Conservation (phyloP, 2,329 filamentous ascomycete genomes). For the Lachnellula cervina region DNA sequence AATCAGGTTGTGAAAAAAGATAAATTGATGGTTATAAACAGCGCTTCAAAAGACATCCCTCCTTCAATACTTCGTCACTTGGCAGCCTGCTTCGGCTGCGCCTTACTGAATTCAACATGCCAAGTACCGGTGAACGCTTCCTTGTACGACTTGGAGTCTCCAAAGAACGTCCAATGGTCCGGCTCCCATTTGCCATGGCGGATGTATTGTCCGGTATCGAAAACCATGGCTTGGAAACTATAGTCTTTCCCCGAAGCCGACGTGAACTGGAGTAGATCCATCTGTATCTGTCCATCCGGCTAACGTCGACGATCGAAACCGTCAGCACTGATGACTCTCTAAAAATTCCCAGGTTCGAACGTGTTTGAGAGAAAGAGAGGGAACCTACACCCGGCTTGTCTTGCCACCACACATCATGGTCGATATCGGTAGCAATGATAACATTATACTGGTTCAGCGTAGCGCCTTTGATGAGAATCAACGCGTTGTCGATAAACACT, state of each 20-base stretch:
- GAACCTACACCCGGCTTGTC: not conserved
- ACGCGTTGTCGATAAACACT: not conserved
- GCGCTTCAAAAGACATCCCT: too few relatives aligned
- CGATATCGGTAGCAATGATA: not conserved
- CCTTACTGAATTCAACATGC: not conserved
- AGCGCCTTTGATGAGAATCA: not conserved
- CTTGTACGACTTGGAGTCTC: not conserved
- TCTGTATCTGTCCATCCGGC: not conserved
- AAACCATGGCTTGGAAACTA: not conserved
- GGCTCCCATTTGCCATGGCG: not conserved
- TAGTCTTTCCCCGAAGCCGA: not conserved
- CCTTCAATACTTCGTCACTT: too few relatives aligned
- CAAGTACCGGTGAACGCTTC: not conserved
- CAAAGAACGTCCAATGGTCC: not conserved
- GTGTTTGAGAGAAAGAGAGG: not conserved
- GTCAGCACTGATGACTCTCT: not conserved
- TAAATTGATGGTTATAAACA: too few relatives aligned
- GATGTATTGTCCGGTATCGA: not conserved
- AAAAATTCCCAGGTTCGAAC: not conserved
- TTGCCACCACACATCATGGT: not conserved
- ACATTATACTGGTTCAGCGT: not conserved
- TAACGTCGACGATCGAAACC: not conserved
- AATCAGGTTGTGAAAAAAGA: too few relatives aligned
- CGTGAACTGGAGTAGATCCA: not conserved
- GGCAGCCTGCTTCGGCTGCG: not conserved